Evolutionary conservation across 148 eudicot genomes (phyloP), one percentile per base, ranked within the genome.

Genomic region (Vaccinium myrtillus): DNA sequence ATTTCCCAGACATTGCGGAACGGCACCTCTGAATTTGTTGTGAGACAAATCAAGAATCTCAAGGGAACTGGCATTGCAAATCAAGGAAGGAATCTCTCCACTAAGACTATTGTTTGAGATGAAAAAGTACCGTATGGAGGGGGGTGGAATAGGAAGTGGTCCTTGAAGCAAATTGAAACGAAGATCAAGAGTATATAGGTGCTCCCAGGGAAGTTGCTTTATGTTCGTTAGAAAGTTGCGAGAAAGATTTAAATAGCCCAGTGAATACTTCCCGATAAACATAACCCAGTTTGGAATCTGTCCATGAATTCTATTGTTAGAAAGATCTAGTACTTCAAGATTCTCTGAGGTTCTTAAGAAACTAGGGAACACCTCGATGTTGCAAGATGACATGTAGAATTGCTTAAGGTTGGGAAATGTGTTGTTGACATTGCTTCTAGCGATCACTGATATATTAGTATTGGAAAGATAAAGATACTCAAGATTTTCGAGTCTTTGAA

Each of bases 71-170:
- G 88, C 0, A 25, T 27, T 78, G 51, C 91, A 83, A 10, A 90
- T 25, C 4, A 27, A 79, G 43, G 15, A 46, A 1, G 94, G 95
- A 43, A 92, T 82, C 67, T 86, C 85, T 30, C 93, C 92, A 9
- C 82, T 82, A 10, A 79, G 67, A 6, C 39, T 27, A 36, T 46
- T 54, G 58, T 54, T 54, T 54, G 58, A 54, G 58, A 54, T 54
- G 4, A 54, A 54, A 54, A 54, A 14, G 18, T 54, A 2, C 4
- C 0, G 6, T 54, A 54, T 13, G 19, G 3, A 11, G 15, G 19
- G 58, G 58, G 58, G 58, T 15, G 58, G 58, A 14, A 54, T 54
- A 11, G 58, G 58, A 54, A 54, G 18, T 54, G 58, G 19, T 54
- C 58, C 58, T 54, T 54, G 58, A 14, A 54, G 58, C 58, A 54